A percentile compares a stretch with the other conserved stretches of the same genome.
phyloP scores from a whole-genome alignment of 2,329 filamentous ascomycete species.

The Byssochlamys sp. region DNA sequence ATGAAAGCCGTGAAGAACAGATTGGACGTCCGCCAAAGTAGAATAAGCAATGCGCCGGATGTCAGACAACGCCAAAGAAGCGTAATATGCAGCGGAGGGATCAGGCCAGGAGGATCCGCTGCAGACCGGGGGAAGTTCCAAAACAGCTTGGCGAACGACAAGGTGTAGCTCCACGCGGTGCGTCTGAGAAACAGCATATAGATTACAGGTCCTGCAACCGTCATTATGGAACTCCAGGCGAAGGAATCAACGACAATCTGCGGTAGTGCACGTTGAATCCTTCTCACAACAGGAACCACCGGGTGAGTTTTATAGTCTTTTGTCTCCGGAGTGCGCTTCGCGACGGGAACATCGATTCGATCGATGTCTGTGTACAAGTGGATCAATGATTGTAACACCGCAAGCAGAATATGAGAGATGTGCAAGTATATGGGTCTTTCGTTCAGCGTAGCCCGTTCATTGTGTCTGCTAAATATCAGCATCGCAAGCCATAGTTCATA shows the following conservation, averaged over 20 bases:
- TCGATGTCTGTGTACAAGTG: constrained; percentile 71
- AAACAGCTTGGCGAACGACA: constrained; percentile 61
- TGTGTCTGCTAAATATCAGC: constrained; percentile 25
- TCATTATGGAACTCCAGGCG: constrained; percentile 32
- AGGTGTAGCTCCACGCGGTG: constrained; percentile 58
- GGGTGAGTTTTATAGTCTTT: constrained; percentile 28
- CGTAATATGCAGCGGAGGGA: constrained; percentile 49
- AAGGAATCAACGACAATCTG: constrained; percentile 23
- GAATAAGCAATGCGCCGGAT: constrained; percentile 57
- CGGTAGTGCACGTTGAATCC: constrained; percentile 28
- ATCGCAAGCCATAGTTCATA: constrained; percentile 1
- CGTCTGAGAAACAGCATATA: constrained; percentile 57
- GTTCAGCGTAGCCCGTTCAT: constrained; percentile 68
- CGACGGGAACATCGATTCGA: constrained; percentile 47
- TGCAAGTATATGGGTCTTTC: constrained; percentile 77
- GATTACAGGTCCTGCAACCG: constrained; percentile 42
- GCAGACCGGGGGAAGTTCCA: constrained; percentile 67
- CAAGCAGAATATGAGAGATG: constrained; percentile 58
- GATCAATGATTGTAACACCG: constrained; percentile 55
- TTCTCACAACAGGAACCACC: constrained; percentile 26
- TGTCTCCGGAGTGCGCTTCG: constrained; percentile 22
- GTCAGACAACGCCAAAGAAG: constrained; percentile 48
- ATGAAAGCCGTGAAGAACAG: constrained; percentile 71
- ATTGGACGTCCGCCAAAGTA: constrained; percentile 71
- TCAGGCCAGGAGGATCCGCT: constrained; percentile 45